A percentile compares a stretch with the other conserved stretches of the same genome.
These are phyloP conservation scores for Diaporthe citrichinensis DNA, from an alignment of 2,329 filamentous ascomycete genomes.

Conservation along the genomic window DNA sequence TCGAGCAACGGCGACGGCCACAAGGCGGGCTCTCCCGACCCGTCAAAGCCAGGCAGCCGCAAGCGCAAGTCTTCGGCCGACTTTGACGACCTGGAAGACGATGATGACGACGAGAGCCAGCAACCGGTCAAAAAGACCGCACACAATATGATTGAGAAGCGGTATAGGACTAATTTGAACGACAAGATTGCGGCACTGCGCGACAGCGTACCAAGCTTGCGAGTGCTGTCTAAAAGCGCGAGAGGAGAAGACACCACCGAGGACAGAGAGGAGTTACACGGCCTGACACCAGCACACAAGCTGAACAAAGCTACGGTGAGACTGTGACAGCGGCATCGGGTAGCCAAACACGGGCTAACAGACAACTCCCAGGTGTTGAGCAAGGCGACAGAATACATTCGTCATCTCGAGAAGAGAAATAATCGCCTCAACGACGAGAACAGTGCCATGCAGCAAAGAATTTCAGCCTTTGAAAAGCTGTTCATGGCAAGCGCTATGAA, in stretches of 20 bases:
- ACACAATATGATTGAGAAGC: slow-evolving; percentile 98
- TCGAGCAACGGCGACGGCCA: slow-evolving; percentile 65
- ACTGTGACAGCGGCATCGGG: not conserved
- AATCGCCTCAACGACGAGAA: slow-evolving; percentile 87
- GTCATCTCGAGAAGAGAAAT: slow-evolving; percentile 92
- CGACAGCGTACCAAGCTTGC: slow-evolving; percentile 91
- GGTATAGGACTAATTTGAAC: slow-evolving; percentile 95
- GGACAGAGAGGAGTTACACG: slow-evolving; percentile 85
- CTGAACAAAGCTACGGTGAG: slow-evolving; percentile 93
- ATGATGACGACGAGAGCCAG: slow-evolving; percentile 70
- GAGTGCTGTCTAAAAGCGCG: slow-evolving; percentile 83
- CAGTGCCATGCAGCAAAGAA: slow-evolving; percentile 79
- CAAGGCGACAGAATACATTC: slow-evolving; percentile 97
- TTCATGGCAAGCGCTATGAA: slow-evolving; percentile 83
- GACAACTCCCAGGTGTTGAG: slow-evolving; percentile 74
- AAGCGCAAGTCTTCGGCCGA: slow-evolving; percentile 80
- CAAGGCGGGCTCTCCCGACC: slow-evolving; percentile 72
- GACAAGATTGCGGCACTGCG: slow-evolving; percentile 95
- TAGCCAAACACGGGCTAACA: slow-evolving; percentile 15
- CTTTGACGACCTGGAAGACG: slow-evolving; percentile 71
- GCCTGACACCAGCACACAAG: slow-evolving; percentile 89
- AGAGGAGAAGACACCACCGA: slow-evolving; percentile 77
- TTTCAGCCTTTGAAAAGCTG: slow-evolving; percentile 83
- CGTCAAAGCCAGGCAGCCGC: slow-evolving; percentile 63
- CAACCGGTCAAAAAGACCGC: slow-evolving; percentile 86